Evolutionary conservation across 805 yeast genomes (phyloP), one percentile per base, ranked within the genome.

Genomic region (Ogataea methanolica): DNA sequence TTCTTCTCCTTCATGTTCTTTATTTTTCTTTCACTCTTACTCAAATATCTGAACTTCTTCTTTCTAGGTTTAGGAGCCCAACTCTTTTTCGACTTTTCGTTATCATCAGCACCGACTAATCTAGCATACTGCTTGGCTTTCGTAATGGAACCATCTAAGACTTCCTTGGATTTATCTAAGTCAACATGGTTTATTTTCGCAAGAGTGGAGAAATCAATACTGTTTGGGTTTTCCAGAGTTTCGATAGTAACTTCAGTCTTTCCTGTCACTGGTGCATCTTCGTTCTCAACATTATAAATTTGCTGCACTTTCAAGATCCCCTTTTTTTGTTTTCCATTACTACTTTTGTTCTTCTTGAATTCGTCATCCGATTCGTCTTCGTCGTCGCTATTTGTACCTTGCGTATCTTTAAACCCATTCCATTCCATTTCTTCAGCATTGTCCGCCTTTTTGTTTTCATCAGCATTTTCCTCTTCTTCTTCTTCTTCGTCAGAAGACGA

Each of bases 31-130:
- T 90, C 97, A 26, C 74, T 69, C 65, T 89, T 88, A 43, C 94
- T 79, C 65, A 91, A 74, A 58, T 91, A 92, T 68, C 97, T 80
- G 61, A 90, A 90, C 75, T 91, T 91, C 75, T 82, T 84, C 76
- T 84, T 85, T 68, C 74, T 78, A 51, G 64, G 67, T 47, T 66
- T 67, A 5, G 35, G 37, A 15, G 23, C 42, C 33, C 42, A 26
- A 7, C 33, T 34, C 50, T 53, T 54, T 40, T 58, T 54, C 11
- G 59, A 58, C 53, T 66, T 65, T 33, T 59, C 61, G 45, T 60
- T 54, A 47, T 79, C 76, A 38, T 73, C 65, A 54, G 74, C 76
- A 16, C 87, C 81, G 54, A 84, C 67, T 53, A 80, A 64, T 54
- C 78, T 79, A 1, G 96, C 97, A 59, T 92, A 90, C 61, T 87